Base-by-base conservation (phyloP, 345 rosid species). In the Salix purpurea region DNA sequence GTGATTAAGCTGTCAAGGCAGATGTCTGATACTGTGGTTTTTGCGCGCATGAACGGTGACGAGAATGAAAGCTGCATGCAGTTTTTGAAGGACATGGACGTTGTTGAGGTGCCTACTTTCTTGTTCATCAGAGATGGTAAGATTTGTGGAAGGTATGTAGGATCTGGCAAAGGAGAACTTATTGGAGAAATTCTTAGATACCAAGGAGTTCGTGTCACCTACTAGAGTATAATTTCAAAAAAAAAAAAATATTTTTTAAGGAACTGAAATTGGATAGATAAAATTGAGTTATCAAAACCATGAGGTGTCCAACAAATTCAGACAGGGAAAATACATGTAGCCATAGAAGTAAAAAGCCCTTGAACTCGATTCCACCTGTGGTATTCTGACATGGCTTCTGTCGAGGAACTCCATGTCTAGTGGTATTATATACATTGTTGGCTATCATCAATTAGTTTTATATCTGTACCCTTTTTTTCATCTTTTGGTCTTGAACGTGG, bases 131-230 rank as follows among this genome's bases (percentile, higher is more conserved):
- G 93, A 76, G 88, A 88, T 19, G 99, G 97, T 0, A 69, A 88
- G 76, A 93, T 93, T 44, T 2, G 86, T 65, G 97, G 97, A 26
- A 87, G 97, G 82, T 89, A 93, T 44, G 99, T 93, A 36, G 97
- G 99, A 14, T 92, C 99, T 2, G 96, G 99, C 18, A 93, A 89
- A 84, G 99, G 99, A 24, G 99, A 95, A 83, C 97, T 95, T 65
- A 90, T 90, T 18, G 99, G 99, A 3, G 97, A 95, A 78, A 90
- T 91, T 74, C 90, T 95, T 24, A 88, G 93, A 82, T 93, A 95
- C 87, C 91, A 91, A 76, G 99, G 97, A 0, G 96, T 95, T 77
- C 92, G 96, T 61, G 96, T 95, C 3, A 92, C 99, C 19, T 86
- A 86, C 23, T 83, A 65, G 56, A 37, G n/a, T 8, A 68, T 6